Base-by-base conservation (phyloP, 2,329 filamentous ascomycete species). In the Lasiodiplodia sp. region DNA sequence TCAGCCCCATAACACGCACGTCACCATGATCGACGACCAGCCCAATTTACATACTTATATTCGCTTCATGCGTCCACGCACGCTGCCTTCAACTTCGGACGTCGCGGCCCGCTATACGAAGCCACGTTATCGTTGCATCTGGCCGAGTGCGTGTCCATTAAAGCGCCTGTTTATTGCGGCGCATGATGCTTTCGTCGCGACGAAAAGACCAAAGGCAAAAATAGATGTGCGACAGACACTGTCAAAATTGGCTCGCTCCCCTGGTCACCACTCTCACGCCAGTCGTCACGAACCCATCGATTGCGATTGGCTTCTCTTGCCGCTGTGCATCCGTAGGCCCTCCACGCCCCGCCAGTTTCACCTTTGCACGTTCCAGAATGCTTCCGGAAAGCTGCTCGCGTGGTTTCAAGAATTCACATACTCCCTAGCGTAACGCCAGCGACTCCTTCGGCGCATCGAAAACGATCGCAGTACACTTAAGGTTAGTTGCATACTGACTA, bases 71-170 rank as follows among this genome's bases (percentile, higher is more conserved):
- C 58, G 57, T 49, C 57, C 57, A 62, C 38, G 23, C 44, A 21
- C 44, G 16, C 44, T 38, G 31, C 31, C 60, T n/a, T 64, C 47
- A 64, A 64, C 60, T 64, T 64, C 47, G 60, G 60, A 64, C 60
- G 60, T 64, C 60, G 31, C 44, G 31, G 25, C 47, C 47, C 25
- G 60, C 60, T 64, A 64, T 64, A 64, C 60, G 47, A 64, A 64
- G 60, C 60, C 60, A 64, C 60, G 52, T 64, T 52, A 52, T 64
- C 60, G 47, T 64, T 12, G 47, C 7, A 51, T 52, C 8, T 51
- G 60, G 44, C 60, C 60, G 60, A 5, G 52, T 53, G 28, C 47
- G 58, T 63, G 18, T 28, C 25, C 38, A 12, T n/a, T 38, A 53
- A 37, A 51, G 40, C 23, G 18, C 18, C 40, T 28, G 44, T 63